These are phyloP conservation scores for Cicer yamashitae DNA, from an alignment of 306 rosid genomes.

Conservation along the genomic window DNA sequence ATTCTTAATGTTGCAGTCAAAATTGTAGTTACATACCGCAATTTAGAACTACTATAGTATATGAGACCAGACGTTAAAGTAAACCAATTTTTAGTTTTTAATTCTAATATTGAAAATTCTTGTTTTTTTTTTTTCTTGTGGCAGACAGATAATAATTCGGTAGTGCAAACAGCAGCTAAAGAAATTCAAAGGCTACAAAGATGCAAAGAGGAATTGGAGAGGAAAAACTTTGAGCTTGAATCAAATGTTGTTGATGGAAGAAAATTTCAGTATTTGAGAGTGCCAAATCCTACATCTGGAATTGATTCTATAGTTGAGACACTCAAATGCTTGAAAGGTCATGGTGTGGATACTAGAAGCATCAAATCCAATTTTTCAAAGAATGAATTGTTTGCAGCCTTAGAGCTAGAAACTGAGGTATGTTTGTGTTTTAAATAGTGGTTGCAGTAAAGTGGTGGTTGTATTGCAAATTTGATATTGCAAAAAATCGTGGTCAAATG, in stretches of 20 bases:
- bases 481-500: not conserved
- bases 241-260: constrained; percentile 14
- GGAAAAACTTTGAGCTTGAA: constrained; percentile 51
- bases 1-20: too few relatives aligned
- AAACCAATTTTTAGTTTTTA: not conserved
- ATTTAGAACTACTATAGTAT: not conserved
- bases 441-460: not conserved
- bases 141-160: constrained; percentile 75
- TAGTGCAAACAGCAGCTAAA: constrained; percentile 57
- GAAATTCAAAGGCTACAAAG: constrained; percentile 54
- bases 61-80: not conserved
- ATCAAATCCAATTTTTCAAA: constrained; percentile 58
- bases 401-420: constrained; percentile 56
- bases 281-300: constrained; percentile 55
- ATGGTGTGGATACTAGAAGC: constrained; percentile 51
- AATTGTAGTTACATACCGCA: not conserved
- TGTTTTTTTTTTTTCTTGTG: not conserved
- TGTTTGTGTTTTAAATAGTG: not conserved
- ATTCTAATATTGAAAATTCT: not conserved
- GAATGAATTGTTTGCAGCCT: constrained; percentile 50
- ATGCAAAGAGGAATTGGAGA: constrained; percentile 54
- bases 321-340: constrained; percentile 56
- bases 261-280: constrained; percentile 44
- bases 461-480: not conserved
- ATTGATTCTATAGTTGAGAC: constrained; percentile 61